Evolutionary conservation across 805 yeast species (phyloP), one percentile per base, ranked within the genome.

Genomic region (Peterozyma xylosa): DNA sequence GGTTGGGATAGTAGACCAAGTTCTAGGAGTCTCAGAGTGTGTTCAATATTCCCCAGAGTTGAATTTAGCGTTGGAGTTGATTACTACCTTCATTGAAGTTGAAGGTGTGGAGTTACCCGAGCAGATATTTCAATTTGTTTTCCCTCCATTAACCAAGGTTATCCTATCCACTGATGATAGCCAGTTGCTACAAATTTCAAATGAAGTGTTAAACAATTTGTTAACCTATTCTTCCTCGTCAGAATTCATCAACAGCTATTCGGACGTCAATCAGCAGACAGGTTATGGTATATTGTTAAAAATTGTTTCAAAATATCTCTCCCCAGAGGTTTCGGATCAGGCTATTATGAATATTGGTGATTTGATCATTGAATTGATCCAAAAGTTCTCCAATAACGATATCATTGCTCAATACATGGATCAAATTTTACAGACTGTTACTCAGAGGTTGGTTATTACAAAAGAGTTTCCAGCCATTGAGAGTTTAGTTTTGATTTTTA

Each of bases 261-360:
- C 43, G 2, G 62, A 62, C n/a, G 58, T 64, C 1, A 51, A 59
- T 3, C 62, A 67, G 6, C 57, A 64, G 38, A 51, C 73, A 1
- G 87, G 86, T 0, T 61, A 76, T 42, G 71, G 78, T 14, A 64
- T 71, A 2, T 68, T 86, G n/a, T 63, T 93, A 14, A 68, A 72
- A 30, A 76, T 84, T 11, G 79, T 83, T 2, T 76, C 86, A 3
- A 80, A 80, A 53, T 75, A 88, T 42, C 69, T 91, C 30, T 76
- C 85, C 1, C 86, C 95, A 1, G 69, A 70, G 7, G 67, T 86
- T 45, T 74, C 84, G 13, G 97, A 89, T 52, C 75, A 83, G 37
- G 96, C 96, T 0, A 90, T 95, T 1, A 70, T 81, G 62, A 82
- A 85, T 46, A 76, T 86, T 37, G 97, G 91, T 11, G 80, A 53